Evolutionary conservation across 768 basidiomycete genomes (phyloP).

Genomic region (Lyophyllum shimeji): DNA sequence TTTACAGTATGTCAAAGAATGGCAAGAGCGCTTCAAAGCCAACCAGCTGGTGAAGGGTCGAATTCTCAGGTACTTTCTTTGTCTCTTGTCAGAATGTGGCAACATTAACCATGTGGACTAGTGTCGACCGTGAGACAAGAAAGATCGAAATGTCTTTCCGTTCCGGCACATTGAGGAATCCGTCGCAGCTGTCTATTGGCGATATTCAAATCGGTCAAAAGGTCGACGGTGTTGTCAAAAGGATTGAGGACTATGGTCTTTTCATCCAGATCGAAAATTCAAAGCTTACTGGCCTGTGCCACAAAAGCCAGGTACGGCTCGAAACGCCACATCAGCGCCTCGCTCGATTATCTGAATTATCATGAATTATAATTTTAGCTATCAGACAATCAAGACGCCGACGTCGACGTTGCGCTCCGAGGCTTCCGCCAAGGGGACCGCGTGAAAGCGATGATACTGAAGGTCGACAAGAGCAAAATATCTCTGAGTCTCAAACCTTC

Average conservation of each 20-base stretch:
- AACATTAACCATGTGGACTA: conserved; percentile 28
- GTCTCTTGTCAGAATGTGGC: background rate
- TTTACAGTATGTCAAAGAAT: conserved; percentile 88
- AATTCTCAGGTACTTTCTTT: conserved; percentile 53
- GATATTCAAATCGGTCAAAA: conserved; percentile 81
- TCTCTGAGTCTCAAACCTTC: conserved; percentile 91
- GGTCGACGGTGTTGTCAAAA: conserved; percentile 75
- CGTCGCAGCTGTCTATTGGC: conserved; percentile 38
- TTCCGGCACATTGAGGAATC: conserved; percentile 51
- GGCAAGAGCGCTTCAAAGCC: conserved; percentile 78
- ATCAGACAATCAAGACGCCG: conserved; percentile 83
- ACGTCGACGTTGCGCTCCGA: conserved; percentile 72
- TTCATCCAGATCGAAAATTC: conserved; percentile 89
- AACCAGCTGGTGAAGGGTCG: conserved; percentile 89
- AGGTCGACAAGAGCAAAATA: conserved; percentile 73
- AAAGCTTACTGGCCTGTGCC: conserved; percentile 86
- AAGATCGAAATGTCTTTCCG: conserved; percentile 93
- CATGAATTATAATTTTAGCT: conserved; percentile 50
- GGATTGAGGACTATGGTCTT: conserved; percentile 86
- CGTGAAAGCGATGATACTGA: conserved; percentile 76
- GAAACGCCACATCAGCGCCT: background rate
- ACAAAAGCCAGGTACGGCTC: conserved; percentile 78
- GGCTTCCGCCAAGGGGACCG: conserved; percentile 86
- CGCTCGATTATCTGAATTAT: background rate
- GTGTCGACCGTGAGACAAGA: conserved; percentile 67